Evolutionary conservation across 805 yeast genomes (phyloP).

Genomic region (Saturnispora halmiae): DNA sequence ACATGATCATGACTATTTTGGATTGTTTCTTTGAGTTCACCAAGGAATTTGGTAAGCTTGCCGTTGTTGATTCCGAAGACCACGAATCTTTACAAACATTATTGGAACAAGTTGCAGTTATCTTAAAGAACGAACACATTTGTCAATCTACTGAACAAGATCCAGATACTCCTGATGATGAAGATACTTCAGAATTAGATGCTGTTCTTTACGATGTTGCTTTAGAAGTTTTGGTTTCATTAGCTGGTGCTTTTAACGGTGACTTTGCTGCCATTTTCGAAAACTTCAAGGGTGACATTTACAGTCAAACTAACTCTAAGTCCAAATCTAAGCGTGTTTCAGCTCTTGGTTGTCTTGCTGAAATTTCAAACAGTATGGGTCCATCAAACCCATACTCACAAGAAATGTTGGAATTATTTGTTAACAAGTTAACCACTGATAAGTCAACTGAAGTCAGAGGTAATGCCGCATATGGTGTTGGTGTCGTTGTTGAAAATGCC

Average conservation of each 20-base stretch:
- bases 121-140: slow-evolving; percentile 74
- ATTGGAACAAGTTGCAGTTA: slow-evolving; percentile 59
- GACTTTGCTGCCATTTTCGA: slow-evolving; percentile 67
- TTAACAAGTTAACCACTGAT: slow-evolving; percentile 60
- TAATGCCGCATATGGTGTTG: slow-evolving; percentile 93
- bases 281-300: slow-evolving; percentile 58
- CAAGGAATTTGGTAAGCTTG: slow-evolving; percentile 62
- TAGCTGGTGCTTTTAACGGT: slow-evolving; percentile 67
- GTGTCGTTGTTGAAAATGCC: slow-evolving; percentile 54
- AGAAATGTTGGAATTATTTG: slow-evolving; percentile 63
- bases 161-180: slow-evolving; percentile 28
- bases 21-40: slow-evolving; percentile 65
- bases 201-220: slow-evolving; percentile 78
- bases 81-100: slow-evolving; percentile 52
- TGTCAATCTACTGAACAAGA: slow-evolving; percentile 68
- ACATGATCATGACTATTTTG: slow-evolving; percentile 71
- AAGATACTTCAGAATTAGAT: slow-evolving; percentile 48
- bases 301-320: slow-evolving; percentile 48
- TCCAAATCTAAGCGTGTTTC: slow-evolving; percentile 69
- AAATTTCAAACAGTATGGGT: slow-evolving; percentile 70
- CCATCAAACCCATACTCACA: slow-evolving; percentile 54
- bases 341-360: slow-evolving; percentile 86
- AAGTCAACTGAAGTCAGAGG: slow-evolving; percentile 84
- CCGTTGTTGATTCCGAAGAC: slow-evolving; percentile 52
- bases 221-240: slow-evolving; percentile 71